Conservation (phyloP, 495 filamentous ascomycete species). For the Thermochaetoides thermophila region DNA sequence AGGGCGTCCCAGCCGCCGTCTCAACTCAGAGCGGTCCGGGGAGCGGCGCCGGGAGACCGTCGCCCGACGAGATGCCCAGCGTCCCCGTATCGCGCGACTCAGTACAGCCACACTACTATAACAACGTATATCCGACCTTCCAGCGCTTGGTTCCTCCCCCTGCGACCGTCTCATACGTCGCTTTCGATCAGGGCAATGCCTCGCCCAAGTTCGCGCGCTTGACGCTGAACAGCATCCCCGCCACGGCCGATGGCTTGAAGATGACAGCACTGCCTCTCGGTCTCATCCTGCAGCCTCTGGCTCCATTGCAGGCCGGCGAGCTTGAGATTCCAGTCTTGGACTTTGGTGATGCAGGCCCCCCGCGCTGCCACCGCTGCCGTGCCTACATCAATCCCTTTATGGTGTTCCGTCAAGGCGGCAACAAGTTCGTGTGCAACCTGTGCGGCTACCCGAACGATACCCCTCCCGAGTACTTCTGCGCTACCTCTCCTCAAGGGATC, state of each 20-base stretch:
- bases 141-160: conserved; percentile 83
- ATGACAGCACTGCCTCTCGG: conserved; percentile 75
- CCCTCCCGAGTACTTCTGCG: conserved; percentile 78
- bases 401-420: conserved; percentile 87
- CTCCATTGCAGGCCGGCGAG: conserved; percentile 71
- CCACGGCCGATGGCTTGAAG: conserved; percentile 62
- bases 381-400: conserved; percentile 99
- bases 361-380: conserved; percentile 82
- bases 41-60: conserved; percentile 47
- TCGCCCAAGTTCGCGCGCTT: conserved; percentile 89
- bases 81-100: conserved; percentile 73
- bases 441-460: conserved; percentile 97
- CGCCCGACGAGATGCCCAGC: conserved; percentile 88
- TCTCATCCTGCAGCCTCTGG: conserved; percentile 78
- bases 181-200: conserved; percentile 89
- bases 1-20: conserved; percentile 16
- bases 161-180: conserved; percentile 77
- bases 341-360: conserved; percentile 84
- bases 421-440: conserved; percentile 96
- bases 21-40: no score
- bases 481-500: conserved; percentile 72
- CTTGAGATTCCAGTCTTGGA: conserved; percentile 81
- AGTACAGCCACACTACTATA: conserved; percentile 68
- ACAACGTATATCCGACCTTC: conserved; percentile 84
- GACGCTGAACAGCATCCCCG: conserved; percentile 82